These are phyloP conservation scores for Cercospora berteroae DNA, from an alignment of 2,329 filamentous ascomycete species.

Conservation along the genomic window DNA sequence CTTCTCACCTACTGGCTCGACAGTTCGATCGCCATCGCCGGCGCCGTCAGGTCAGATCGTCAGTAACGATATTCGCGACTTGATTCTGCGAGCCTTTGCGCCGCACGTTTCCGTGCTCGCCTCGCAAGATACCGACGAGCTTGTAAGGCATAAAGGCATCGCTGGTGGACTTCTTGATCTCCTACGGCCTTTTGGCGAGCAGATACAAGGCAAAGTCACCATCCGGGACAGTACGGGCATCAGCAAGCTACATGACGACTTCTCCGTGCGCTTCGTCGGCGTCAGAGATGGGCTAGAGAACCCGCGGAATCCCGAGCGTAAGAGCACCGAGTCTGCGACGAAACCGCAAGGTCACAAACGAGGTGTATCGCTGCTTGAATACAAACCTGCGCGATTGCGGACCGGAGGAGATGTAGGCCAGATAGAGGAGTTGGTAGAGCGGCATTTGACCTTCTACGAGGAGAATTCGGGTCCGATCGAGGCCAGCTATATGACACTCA, in stretches of 20 bases:
- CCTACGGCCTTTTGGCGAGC: slow-evolving; percentile 86
- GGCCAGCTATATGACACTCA: slow-evolving; percentile 46
- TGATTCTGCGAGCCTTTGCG: slow-evolving; percentile 82
- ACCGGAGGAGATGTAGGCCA: slow-evolving; percentile 59
- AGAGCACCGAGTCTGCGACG: slow-evolving; percentile 39
- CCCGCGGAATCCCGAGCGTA: slow-evolving; percentile 36
- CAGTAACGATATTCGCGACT: slow-evolving; percentile 54
- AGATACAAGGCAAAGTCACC: slow-evolving; percentile 79
- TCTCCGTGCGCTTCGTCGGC: slow-evolving; percentile 78
- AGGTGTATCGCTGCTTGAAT: slow-evolving; percentile 32
- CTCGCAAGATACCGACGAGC: slow-evolving; percentile 79
- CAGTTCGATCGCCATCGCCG: slow-evolving; percentile 42
- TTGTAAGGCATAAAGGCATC: slow-evolving; percentile 82
- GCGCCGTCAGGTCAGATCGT: slow-evolving; percentile 43
- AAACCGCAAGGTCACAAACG: slow-evolving; percentile 1
- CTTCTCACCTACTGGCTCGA: slow-evolving; percentile 45
- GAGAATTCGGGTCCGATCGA: slow-evolving; percentile 42
- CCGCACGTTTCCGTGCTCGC: slow-evolving; percentile 84
- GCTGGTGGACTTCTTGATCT: slow-evolving; percentile 78
- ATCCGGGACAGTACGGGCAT: slow-evolving; percentile 86
- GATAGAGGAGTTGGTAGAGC: slow-evolving; percentile 76
- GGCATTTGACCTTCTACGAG: slow-evolving; percentile 75
- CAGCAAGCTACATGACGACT: slow-evolving; percentile 83
- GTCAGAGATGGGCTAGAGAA: slow-evolving; percentile 57
- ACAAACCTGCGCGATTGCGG: slow-evolving; percentile 41